Percentiles rank a stretch among this genome's conserved stretches.
phyloP scores from a whole-genome alignment of 2,329 filamentous ascomycete species.

The Aspergillus ochraceus region DNA sequence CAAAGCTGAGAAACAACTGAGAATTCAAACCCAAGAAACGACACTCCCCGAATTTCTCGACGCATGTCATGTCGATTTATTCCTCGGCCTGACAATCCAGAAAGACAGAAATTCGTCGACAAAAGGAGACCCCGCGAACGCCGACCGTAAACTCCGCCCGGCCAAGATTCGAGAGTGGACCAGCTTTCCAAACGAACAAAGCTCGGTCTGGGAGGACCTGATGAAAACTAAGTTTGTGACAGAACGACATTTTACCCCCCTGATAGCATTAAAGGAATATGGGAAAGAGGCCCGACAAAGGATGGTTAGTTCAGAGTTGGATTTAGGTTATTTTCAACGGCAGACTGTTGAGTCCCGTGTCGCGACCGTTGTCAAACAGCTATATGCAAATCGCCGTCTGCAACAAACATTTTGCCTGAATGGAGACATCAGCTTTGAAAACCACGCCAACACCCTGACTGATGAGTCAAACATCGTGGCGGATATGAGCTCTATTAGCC shows the following conservation, averaged over 20 bases:
- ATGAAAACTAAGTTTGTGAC: constrained; percentile 16
- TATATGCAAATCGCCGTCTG: constrained; percentile 2
- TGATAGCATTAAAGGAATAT: constrained; percentile 17
- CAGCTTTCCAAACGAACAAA: constrained; percentile 15
- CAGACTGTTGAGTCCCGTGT: background rate
- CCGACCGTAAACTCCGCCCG: constrained; percentile 17
- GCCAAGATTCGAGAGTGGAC: constrained; percentile 17
- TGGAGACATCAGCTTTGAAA: background rate
- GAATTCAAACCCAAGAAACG: constrained; percentile 13
- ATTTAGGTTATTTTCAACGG: constrained; percentile 19
- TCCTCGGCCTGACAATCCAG: constrained; percentile 17
- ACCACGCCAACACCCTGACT: constrained; percentile 12
- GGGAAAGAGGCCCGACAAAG: constrained; percentile 13
- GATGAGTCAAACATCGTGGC: constrained; percentile 9
- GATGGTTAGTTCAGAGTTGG: constrained; percentile 18
- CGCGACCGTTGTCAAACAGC: constrained; percentile 3
- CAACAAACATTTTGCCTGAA: constrained; percentile 7
- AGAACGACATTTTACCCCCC: constrained; percentile 17
- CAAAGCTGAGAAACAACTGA: constrained; percentile 11
- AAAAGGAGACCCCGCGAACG: constrained; percentile 20
- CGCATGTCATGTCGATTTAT: constrained; percentile 18
- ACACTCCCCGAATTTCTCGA: constrained; percentile 20
- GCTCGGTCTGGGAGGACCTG: constrained; percentile 16
- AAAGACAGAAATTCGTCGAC: constrained; percentile 17
- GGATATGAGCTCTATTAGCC: constrained; percentile 12